Evolutionary conservation across 805 yeast species (phyloP), one percentile per base, ranked within the genome.

Genomic region (Wickerhamiella qilinensis): DNA sequence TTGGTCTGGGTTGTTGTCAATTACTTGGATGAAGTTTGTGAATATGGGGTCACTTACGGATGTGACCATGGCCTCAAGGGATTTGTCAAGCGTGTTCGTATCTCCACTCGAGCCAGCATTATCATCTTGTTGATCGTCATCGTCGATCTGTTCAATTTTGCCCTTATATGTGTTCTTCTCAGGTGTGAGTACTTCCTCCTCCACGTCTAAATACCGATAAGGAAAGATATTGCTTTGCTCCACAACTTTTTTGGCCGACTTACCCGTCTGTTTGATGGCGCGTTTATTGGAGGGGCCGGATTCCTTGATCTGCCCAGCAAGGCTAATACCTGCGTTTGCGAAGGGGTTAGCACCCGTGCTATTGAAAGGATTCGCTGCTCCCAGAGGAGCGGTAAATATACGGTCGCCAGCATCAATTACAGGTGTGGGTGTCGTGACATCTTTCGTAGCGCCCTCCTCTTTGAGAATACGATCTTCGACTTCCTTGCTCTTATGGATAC

Each of bases 1-100:
- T 59, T 91, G 98, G 2, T 68, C 65, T 3, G 96, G 86, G 52
- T 91, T 91, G 51, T 78, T 79, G 11, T 78, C 77, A 11, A 82
- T 78, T 2, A 73, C 64, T 38, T 73, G 77, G 21, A 82, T 70
- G 56, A 91, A 91, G 43, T 75, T 70, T 52, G 81, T 83, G 57
- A 91, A 91, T 5, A 70, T 71, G 40, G 72, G 73, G 53, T 86
- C 95, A 44, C 42, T 15, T 22, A 43, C 43, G 8, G 49, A 22
- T 8, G 81, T 80, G 38, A 46, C 45, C 1, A 48, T 35, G 2
- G 47, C 44, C n/a, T 42, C 48, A 2, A 39, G 40, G 11, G 36
- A 46, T 5, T 29, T 19, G 9, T 37, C 48, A 3, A 46, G 32
- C 12, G 29, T 42, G 17, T 38, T 42, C n/a, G 27, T 37, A 27